Conservation (phyloP, 805 yeast genomes). For the Lipomyces yamadae region DNA sequence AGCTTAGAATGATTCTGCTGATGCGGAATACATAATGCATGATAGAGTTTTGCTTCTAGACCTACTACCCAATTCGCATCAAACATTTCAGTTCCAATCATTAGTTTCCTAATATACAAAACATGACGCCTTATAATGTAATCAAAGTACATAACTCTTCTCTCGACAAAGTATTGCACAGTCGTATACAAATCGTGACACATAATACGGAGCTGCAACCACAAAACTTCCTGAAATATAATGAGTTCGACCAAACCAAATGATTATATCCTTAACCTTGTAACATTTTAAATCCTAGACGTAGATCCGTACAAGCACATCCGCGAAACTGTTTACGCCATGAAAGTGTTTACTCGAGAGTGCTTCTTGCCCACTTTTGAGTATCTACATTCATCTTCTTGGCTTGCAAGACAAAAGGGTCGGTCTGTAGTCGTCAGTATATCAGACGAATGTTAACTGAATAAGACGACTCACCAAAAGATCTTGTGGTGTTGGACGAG, state of each 20-base stretch:
- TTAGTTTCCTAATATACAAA: background rate
- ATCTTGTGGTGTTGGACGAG: slow-evolving; percentile 74
- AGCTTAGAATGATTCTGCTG: no score
- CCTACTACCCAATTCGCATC: background rate
- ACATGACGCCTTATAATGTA: background rate
- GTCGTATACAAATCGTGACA: no score
- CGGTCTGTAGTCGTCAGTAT: slow-evolving; percentile 10
- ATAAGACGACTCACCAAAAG: slow-evolving; percentile 49
- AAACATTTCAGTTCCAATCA: background rate
- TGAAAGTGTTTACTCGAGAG: background rate
- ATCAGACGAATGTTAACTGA: background rate
- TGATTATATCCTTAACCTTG: background rate
- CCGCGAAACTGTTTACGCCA: background rate
- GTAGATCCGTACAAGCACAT: background rate
- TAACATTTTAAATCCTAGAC: background rate
- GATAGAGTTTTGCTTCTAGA: background rate
- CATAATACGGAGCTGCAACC: background rate
- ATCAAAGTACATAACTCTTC: background rate
- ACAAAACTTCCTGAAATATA: background rate
- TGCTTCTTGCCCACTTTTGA: slow-evolving; percentile 28
- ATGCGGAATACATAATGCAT: no score
- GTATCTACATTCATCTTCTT: slow-evolving; percentile 22
- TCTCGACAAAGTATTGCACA: background rate
- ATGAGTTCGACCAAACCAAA: background rate
- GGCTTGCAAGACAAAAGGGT: slow-evolving; percentile 30